These are phyloP conservation scores for Thermochaetoides dissita DNA, from an alignment of 2,329 filamentous ascomycete genomes.

Conservation along the genomic window DNA sequence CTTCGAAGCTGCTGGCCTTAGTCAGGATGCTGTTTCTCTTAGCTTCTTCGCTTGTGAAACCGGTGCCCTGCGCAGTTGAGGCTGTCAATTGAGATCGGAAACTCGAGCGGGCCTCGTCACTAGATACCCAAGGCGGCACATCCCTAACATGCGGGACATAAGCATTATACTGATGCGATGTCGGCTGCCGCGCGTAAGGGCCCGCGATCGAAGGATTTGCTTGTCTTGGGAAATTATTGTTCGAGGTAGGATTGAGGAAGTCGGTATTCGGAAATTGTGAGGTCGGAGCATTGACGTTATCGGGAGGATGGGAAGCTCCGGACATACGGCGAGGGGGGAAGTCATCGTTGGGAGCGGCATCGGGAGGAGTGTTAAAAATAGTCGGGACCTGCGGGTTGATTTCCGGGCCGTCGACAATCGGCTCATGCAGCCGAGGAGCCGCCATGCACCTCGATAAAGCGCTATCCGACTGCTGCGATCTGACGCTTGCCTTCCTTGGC, in stretches of 20 bases:
- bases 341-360: conserved; percentile 25
- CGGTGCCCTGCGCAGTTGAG: conserved; percentile 43
- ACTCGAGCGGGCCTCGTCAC: conserved; percentile 40
- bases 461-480: conserved; percentile 13
- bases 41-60: conserved; percentile 38
- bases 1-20: conserved; percentile 52
- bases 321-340: conserved; percentile 24
- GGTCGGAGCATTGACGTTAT: conserved; percentile 32
- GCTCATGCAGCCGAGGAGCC: conserved; percentile 8
- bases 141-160: conserved; percentile 17
- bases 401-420: conserved; percentile 14
- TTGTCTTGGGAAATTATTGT: conserved; percentile 7
- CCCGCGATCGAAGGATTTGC: conserved; percentile 2
- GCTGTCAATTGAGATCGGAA: conserved; percentile 41
- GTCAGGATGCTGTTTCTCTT: conserved; percentile 73
- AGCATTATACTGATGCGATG: conserved; percentile 16
- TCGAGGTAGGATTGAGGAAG: conserved; percentile 12
- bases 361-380: conserved; percentile 7
- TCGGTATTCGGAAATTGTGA: conserved; percentile 28
- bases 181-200: conserved; percentile 7
- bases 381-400: conserved; percentile 5
- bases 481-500: conserved; percentile 37
- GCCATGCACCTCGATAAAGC: conserved; percentile 10
- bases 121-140: conserved; percentile 31
- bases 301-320: conserved; percentile 32